Evolutionary conservation across 352 stramenopile species (phyloP).

Genomic region (Albugo laibachii): DNA sequence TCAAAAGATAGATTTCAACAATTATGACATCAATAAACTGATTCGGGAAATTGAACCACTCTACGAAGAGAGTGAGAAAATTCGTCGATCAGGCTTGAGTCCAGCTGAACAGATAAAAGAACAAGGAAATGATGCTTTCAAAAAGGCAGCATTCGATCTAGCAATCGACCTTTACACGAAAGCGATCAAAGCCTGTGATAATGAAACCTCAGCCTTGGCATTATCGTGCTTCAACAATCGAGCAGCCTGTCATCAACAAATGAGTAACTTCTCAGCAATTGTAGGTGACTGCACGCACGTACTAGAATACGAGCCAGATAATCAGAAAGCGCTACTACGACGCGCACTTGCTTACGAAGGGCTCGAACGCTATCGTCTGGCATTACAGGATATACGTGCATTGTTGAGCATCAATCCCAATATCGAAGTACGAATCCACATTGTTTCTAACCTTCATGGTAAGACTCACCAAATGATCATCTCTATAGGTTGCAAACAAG

Average conservation of each 20-base stretch:
- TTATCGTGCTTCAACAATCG: conserved; percentile 91
- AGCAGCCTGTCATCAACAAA: conserved; percentile 92
- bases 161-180: conserved; percentile 87
- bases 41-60: conserved; percentile 69
- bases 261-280: conserved; percentile 91
- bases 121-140: conserved; percentile 86
- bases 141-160: conserved; percentile 75
- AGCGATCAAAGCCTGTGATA: conserved; percentile 71
- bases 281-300: conserved; percentile 91
- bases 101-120: conserved; percentile 84
- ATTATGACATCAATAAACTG: conserved; percentile 64
- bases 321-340: conserved; percentile 90
- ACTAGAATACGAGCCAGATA: conserved; percentile 84
- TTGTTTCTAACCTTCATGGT: background rate
- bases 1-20: conserved; percentile 69
- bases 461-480: background rate
- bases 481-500: conserved; percentile 64
- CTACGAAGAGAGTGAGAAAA: conserved; percentile 32
- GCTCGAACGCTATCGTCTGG: conserved; percentile 84
- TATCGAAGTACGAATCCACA: conserved; percentile 37
- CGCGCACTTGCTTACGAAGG: conserved; percentile 89
- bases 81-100: conserved; percentile 51
- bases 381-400: conserved; percentile 71
- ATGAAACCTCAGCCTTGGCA: conserved; percentile 53
- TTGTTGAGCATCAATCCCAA: conserved; percentile 76